phyloP scores from a whole-genome alignment of 2,329 filamentous ascomycete species.

The Epichloe typhina region DNA sequence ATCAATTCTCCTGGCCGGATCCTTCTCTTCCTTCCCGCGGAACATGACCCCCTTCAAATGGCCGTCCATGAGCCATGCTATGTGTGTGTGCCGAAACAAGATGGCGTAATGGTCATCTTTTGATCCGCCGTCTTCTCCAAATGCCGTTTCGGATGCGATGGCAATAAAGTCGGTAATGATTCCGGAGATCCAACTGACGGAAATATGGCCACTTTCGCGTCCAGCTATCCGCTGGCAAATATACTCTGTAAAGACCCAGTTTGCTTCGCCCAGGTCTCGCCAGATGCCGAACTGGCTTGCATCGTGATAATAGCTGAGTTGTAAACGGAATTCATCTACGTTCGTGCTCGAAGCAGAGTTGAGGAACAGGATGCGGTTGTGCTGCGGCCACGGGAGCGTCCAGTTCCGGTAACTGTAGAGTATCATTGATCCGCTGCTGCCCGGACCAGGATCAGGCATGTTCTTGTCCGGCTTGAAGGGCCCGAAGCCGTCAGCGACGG shows the following conservation, averaged over 20 bases:
- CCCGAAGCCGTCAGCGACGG: conserved; percentile 4
- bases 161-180: accelerated
- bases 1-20: no score
- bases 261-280: no score
- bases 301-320: no score
- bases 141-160: accelerated
- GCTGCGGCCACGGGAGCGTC: accelerated
- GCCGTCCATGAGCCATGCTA: no score
- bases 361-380: neutral
- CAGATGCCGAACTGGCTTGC: accelerated
- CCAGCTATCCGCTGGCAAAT: accelerated
- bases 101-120: no score
- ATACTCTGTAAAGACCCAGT: no score
- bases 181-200: no score
- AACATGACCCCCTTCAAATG: accelerated
- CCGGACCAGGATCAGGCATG: conserved; percentile 8
- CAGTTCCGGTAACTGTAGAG: conserved; percentile 4
- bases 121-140: no score
- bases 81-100: no score
- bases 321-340: accelerated
- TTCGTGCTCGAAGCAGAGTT: neutral
- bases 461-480: conserved; percentile 7
- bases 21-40: no score
- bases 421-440: conserved; percentile 4
- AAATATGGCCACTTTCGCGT: no score